Percentiles rank a stretch among this genome's conserved stretches.
phyloP scores from a whole-genome alignment of 176 grass and related monocot genomes.

The Puya raimondii region DNA sequence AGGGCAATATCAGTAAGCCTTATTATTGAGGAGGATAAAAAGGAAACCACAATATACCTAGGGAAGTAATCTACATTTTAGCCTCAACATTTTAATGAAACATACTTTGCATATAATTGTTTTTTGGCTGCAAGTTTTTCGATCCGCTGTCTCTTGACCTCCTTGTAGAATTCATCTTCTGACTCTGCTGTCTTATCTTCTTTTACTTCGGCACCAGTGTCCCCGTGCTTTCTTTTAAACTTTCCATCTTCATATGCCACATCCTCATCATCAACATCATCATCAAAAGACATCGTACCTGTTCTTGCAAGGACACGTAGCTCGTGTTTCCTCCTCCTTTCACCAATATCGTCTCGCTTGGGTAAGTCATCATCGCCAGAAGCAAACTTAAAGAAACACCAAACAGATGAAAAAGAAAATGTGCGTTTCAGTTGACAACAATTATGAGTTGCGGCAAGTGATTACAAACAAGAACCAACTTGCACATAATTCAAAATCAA shows the following conservation, averaged over 20 bases:
- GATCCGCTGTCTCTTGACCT: slow-evolving; percentile 51
- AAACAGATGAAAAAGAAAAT: slow-evolving; percentile 1
- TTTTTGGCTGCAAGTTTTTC: slow-evolving; percentile 50
- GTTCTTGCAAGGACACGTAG: slow-evolving; percentile 69
- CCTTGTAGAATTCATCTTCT: slow-evolving; percentile 74
- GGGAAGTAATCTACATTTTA: too few relatives aligned
- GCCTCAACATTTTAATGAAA: not conserved
- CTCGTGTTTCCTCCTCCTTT: slow-evolving; percentile 74
- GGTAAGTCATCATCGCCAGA: slow-evolving; percentile 96
- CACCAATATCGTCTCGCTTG: slow-evolving; percentile 87
- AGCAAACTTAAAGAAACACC: slow-evolving; percentile 36
- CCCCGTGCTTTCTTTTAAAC: slow-evolving; percentile 17
- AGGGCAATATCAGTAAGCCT: too few relatives aligned
- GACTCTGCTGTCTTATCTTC: slow-evolving; percentile 30
- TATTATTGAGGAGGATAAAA: too few relatives aligned
- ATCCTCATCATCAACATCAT: slow-evolving; percentile 33
- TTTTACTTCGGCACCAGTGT: slow-evolving; percentile 13
- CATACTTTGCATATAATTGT: slow-evolving; percentile 40
- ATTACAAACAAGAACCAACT: too few relatives aligned
- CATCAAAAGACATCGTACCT: slow-evolving; percentile 35
- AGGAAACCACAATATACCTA: too few relatives aligned
- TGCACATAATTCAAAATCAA: too few relatives aligned
- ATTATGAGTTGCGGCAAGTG: not conserved
- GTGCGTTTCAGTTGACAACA: not conserved
- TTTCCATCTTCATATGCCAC: slow-evolving; percentile 24